Evolutionary conservation across 1,284 basidiomycete genomes (phyloP), one percentile per base, ranked within the genome.

Genomic region (Sporisorium scitamineum): DNA sequence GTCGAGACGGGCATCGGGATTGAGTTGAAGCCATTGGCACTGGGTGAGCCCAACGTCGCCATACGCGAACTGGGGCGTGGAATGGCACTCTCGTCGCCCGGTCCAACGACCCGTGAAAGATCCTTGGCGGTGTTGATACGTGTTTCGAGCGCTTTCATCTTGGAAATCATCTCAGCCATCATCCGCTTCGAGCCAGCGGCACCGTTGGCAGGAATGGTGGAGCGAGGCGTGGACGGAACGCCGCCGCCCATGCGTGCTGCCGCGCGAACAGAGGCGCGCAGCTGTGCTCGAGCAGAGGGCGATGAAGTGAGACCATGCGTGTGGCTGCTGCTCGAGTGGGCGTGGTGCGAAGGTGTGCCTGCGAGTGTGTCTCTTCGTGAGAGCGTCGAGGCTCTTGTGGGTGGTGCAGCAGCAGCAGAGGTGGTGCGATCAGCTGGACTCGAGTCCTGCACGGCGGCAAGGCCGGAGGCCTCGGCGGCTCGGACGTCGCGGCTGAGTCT

Each of bases 91-190:
- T 80, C 73, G 41, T 68, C 69, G 13, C 55, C 54, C 6, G 70
- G 56, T 24, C 64, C 66, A 3, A 72, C 63, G 8, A 70, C 60
- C 4, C 62, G 50, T 7, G 66, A 69, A 2, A 78, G 45, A 32
- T 71, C 70, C 59, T 75, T 69, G 20, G 79, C 80, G 18, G 61
- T 68, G 53, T 78, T 78, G 70, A 84, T 72, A 16, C 80, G 78
- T 14, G 66, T 61, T 57, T 83, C 79, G 45, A 84, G 76, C 57
- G 78, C 78, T 47, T 78, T 74, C 81, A 84, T 80, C 58, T 80
- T 77, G 52, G 62, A 60, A 9, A 79, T 72, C 74, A 84, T 75
- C 11, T 72, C 79, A 34, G 78, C 74, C 56, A 82, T 78, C 64
- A 79, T 82, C 13, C 61, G 52, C 44, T 66, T 72, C 22, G 53